Evolutionary conservation across 139 green algal species (phyloP).

Genomic region (Ettlia oleoabundans): DNA sequence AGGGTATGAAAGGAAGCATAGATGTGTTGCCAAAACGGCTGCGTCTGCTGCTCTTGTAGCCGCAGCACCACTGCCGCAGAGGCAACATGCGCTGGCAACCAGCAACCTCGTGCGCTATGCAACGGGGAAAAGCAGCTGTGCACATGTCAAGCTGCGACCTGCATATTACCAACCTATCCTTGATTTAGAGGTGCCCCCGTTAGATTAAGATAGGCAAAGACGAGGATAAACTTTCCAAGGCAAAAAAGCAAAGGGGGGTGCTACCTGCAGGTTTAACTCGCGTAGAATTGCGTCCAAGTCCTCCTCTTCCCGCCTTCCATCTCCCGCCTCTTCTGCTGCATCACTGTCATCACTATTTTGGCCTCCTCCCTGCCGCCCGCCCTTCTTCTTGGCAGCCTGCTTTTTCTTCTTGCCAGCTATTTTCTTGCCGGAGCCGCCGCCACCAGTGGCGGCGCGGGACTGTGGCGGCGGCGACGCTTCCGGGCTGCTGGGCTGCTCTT

Average conservation of each 20-base stretch:
- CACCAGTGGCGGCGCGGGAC: no score
- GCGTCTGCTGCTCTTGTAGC: no score
- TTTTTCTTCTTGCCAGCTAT: neutral
- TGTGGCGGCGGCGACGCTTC: neutral
- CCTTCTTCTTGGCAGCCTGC: neutral
- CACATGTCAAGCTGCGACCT: no score
- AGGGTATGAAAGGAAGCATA: neutral
- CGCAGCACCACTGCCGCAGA: no score
- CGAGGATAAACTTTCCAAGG: neutral
- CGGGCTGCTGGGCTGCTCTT: constrained; percentile 35
- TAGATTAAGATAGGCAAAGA: neutral
- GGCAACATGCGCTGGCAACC: no score
- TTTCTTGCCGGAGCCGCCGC: neutral
- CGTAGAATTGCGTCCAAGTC: constrained; percentile 73
- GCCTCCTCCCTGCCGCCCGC: neutral
- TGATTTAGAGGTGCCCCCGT: no score
- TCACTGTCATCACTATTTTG: neutral
- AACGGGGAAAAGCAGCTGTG: no score
- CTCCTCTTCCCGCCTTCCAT: constrained; percentile 40
- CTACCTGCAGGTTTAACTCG: constrained; percentile 70
- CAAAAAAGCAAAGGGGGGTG: neutral
- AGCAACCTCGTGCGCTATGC: no score
- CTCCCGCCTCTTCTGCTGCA: neutral
- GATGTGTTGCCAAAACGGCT: no score
- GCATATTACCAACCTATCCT: no score